Conservation (phyloP, 2,329 filamentous ascomycete genomes). For the Gaeumannomyces tritici region DNA sequence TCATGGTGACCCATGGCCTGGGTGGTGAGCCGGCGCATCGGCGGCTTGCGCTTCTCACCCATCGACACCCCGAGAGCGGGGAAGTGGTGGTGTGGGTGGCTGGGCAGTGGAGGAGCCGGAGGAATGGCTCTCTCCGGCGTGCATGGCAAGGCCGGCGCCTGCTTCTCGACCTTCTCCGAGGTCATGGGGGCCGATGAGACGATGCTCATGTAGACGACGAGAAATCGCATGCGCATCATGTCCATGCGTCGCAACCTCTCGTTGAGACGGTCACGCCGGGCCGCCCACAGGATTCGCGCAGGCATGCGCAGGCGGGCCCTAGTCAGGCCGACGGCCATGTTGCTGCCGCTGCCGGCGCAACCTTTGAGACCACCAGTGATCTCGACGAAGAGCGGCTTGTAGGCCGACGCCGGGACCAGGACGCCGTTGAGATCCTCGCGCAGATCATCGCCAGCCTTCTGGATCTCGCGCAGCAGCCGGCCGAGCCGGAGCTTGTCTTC, state of each 20-base stretch:
- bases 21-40: slow-evolving; percentile 42
- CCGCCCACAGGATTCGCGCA: slow-evolving; percentile 49
- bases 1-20: slow-evolving; percentile 44
- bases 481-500: slow-evolving; percentile 54
- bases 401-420: slow-evolving; percentile 26
- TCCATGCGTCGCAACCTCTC: slow-evolving; percentile 50
- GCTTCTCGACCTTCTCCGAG: slow-evolving; percentile 23
- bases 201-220: slow-evolving; percentile 55
- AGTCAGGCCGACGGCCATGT: neutral
- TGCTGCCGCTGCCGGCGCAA: neutral
- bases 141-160: slow-evolving; percentile 7
- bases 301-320: slow-evolving; percentile 28
- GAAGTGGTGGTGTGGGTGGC: slow-evolving; percentile 2
- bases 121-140: slow-evolving; percentile 13
- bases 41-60: slow-evolving; percentile 35
- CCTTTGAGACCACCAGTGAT: neutral
- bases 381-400: neutral
- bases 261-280: slow-evolving; percentile 42
- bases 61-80: slow-evolving; percentile 24
- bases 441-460: slow-evolving; percentile 49
- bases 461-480: slow-evolving; percentile 51
- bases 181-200: slow-evolving; percentile 30
- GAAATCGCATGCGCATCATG: slow-evolving; percentile 53
- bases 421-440: slow-evolving; percentile 48
- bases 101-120: slow-evolving; percentile 13